phyloP scores from a whole-genome alignment of 2,329 filamentous ascomycete genomes.

The Thielaviopsis euricoi region DNA sequence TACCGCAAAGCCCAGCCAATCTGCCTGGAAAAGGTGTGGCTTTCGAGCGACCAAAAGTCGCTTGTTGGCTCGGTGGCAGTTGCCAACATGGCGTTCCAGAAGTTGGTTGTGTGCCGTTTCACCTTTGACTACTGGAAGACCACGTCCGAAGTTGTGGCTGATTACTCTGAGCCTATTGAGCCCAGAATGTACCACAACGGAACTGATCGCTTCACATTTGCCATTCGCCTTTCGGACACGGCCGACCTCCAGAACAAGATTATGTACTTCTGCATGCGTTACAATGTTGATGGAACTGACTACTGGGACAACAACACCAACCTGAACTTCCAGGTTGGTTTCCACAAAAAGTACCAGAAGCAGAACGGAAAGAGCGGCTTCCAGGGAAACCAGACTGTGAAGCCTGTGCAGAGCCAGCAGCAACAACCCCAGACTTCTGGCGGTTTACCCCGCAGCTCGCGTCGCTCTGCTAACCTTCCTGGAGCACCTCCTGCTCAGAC shows the following conservation, averaged over 20 bases:
- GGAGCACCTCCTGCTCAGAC: neutral
- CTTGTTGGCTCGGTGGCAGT: slow-evolving; percentile 72
- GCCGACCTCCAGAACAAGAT: slow-evolving; percentile 87
- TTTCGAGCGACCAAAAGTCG: slow-evolving; percentile 76
- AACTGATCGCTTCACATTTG: slow-evolving; percentile 78
- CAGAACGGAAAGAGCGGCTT: slow-evolving; percentile 40
- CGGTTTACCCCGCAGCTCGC: slow-evolving; percentile 52
- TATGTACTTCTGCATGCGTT: slow-evolving; percentile 80
- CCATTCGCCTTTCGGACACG: slow-evolving; percentile 80
- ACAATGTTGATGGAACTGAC: slow-evolving; percentile 67
- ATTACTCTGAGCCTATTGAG: slow-evolving; percentile 66
- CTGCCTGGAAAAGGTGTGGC: slow-evolving; percentile 70
- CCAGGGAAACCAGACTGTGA: slow-evolving; percentile 22
- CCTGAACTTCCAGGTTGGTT: slow-evolving; percentile 88
- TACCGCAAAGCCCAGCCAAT: slow-evolving; percentile 47
- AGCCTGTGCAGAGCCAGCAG: slow-evolving; percentile 8
- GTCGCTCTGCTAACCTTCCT: slow-evolving; percentile 22
- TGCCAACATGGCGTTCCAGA: slow-evolving; percentile 78
- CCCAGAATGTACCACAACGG: slow-evolving; percentile 33
- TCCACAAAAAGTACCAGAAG: slow-evolving; percentile 59
- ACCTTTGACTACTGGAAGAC: slow-evolving; percentile 98
- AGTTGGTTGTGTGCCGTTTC: slow-evolving; percentile 79
- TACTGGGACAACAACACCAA: slow-evolving; percentile 88
- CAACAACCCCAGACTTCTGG: slow-evolving; percentile 17
- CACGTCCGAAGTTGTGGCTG: slow-evolving; percentile 82